Evolutionary conservation across 768 basidiomycete species (phyloP), one percentile per base, ranked within the genome.

Genomic region (Termitomyces sp.): DNA sequence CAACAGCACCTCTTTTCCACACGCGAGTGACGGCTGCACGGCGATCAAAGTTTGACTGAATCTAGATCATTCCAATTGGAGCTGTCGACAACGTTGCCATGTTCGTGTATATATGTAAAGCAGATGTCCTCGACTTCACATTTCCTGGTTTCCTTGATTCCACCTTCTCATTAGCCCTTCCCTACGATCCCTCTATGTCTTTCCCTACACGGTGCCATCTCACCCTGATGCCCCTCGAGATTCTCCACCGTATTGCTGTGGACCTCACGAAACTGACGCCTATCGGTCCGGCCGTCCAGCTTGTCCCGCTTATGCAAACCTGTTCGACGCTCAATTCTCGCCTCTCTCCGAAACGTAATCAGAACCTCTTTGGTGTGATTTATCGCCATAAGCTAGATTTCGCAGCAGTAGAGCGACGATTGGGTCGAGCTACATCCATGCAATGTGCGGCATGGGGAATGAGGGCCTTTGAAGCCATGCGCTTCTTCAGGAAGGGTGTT

Each of bases 341-440:
- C 0, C 76, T 86, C 61, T 58, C 42, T 8, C 55, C 57, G 0
- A 61, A 67, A 46, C 46, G 43, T 24, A 68, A 73, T 46, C 67
- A 68, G 2, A 61, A 71, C 32, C 78, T 90, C 54, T 81, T 79
- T 58, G 75, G 82, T 0, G 70, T 74, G 37, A 76, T 90, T 12
- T 89, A 82, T 64, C 71, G 72, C 16, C 54, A 67, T 66, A 79
- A 76, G 62, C 88, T 89, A 70, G 87, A 90, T 67, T 53, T 60
- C 1, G 69, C 71, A 27, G 82, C 87, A 0, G 72, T 81, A 44
- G 41, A 59, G 1, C 79, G 89, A 26, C 76, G 89, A 43, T 66
- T 68, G 1, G 76, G 86, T 55, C 68, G 71, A 14, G 70, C 73
- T 0, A 61, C 62, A 10, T 63, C 68, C 5, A 14, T 29, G 1